Evolutionary conservation across 768 basidiomycete genomes (phyloP).

Genomic region (Boletus edulis): DNA sequence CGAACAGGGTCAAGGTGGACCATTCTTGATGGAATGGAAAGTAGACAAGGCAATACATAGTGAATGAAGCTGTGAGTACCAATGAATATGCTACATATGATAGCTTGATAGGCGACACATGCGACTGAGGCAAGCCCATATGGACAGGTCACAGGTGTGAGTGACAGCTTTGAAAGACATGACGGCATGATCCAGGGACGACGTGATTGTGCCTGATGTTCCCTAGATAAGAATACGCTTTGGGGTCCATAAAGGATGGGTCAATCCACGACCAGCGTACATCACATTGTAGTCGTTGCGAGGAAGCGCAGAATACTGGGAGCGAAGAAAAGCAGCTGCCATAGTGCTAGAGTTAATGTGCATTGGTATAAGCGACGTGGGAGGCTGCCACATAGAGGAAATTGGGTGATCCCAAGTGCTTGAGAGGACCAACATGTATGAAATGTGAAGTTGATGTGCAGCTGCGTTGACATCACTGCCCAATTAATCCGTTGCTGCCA

Average conservation of each 20-base stretch:
- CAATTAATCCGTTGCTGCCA: neutral
- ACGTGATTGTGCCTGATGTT: neutral
- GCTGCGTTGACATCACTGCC: neutral
- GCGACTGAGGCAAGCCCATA: neutral
- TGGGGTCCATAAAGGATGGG: neutral
- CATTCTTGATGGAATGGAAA: conserved; percentile 11
- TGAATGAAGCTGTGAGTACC: conserved; percentile 1
- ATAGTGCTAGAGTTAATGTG: too few relatives aligned
- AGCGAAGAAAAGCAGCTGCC: neutral
- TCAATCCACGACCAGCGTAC: neutral
- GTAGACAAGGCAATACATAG: neutral
- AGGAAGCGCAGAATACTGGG: neutral
- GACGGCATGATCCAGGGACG: conserved; percentile 9
- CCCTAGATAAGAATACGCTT: neutral
- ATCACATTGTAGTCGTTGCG: neutral
- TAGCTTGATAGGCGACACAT: neutral
- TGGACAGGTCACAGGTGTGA: too few relatives aligned
- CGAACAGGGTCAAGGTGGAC: conserved; percentile 19
- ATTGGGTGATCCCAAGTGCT: neutral
- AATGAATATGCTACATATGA: neutral
- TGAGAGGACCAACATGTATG: neutral
- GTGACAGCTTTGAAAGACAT: neutral
- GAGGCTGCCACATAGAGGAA: neutral
- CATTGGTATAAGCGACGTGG: neutral
- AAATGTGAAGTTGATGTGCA: neutral